These are phyloP conservation scores for Backusella westeae DNA, from an alignment of 192 early-diverging fungal species.

Conservation along the genomic window DNA sequence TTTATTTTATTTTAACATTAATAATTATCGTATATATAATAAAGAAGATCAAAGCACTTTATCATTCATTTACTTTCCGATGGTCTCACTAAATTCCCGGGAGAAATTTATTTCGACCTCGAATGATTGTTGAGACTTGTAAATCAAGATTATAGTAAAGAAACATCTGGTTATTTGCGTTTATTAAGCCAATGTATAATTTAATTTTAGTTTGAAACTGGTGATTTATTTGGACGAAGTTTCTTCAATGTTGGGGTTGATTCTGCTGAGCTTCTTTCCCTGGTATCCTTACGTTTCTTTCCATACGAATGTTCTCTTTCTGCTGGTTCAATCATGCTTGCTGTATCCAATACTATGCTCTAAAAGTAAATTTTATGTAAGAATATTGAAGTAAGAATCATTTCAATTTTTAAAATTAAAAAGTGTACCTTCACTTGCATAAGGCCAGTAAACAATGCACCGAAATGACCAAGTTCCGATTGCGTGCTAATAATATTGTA, in stretches of 20 bases:
- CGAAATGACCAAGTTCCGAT: not conserved
- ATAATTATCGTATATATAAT: no score
- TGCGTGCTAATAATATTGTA: not conserved
- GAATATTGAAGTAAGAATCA: not conserved
- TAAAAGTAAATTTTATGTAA: conserved; percentile 1
- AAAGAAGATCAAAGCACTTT: no score
- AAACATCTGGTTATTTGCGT: no score
- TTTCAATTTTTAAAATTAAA: not conserved
- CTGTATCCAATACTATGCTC: not conserved
- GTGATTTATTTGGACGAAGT: not conserved
- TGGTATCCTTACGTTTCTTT: not conserved
- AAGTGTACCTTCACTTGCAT: conserved; percentile 8
- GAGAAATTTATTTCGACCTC: no score
- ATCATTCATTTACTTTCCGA: no score
- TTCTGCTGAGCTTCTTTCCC: not conserved
- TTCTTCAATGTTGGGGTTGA: not conserved
- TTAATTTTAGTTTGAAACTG: no score
- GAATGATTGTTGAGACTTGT: no score
- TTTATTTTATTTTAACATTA: no score
- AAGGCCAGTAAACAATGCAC: not conserved
- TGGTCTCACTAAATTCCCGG: no score
- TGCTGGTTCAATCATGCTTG: not conserved
- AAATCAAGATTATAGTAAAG: no score
- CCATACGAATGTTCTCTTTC: not conserved
- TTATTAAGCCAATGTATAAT: no score